A percentile compares a stretch with the other conserved stretches of the same genome.
phyloP scores from a whole-genome alignment of 352 stramenopile species.

The Saprolegnia parasitica region DNA sequence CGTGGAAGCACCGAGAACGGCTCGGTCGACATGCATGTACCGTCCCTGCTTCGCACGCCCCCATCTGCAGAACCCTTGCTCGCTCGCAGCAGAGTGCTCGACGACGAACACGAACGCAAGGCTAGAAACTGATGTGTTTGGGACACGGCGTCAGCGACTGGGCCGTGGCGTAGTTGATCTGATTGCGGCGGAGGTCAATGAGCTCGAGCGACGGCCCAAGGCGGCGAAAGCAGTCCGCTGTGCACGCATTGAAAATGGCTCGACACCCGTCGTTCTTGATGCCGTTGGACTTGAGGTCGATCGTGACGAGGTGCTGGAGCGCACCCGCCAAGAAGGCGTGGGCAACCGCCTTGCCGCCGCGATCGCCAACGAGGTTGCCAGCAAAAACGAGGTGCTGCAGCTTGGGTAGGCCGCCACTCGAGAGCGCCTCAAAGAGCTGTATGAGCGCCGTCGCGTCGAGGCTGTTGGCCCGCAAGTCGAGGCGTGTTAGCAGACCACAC shows the following conservation, averaged over 20 bases:
- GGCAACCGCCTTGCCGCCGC: constrained; percentile 47
- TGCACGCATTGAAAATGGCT: constrained; percentile 70
- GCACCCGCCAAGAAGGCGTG: constrained; percentile 56
- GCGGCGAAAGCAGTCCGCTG: constrained; percentile 40
- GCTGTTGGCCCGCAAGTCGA: constrained; percentile 64
- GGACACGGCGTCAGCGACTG: constrained; percentile 22
- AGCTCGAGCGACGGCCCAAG: constrained; percentile 59
- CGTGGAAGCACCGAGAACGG: too few relatives aligned
- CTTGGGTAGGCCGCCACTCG: constrained; percentile 48
- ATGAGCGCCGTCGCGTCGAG: constrained; percentile 44
- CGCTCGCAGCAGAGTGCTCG: too few relatives aligned
- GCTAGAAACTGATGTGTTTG: constrained; percentile 28
- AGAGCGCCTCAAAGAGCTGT: constrained; percentile 42
- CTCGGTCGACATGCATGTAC: too few relatives aligned
- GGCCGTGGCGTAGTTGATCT: constrained; percentile 21
- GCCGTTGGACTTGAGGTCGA: constrained; percentile 61
- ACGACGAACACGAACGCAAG: too few relatives aligned
- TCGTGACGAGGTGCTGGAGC: constrained; percentile 36
- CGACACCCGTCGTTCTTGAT: constrained; percentile 56
- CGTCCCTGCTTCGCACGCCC: too few relatives aligned
- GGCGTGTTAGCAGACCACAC: constrained; percentile 45
- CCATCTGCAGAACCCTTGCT: too few relatives aligned
- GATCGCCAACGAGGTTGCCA: constrained; percentile 56
- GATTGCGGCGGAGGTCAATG: constrained; percentile 59
- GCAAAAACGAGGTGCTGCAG: constrained; percentile 47